A percentile compares a stretch with the other conserved stretches of the same genome.
Conservation (phyloP, 2,329 filamentous ascomycete species). For the Talaromyces sp. region DNA sequence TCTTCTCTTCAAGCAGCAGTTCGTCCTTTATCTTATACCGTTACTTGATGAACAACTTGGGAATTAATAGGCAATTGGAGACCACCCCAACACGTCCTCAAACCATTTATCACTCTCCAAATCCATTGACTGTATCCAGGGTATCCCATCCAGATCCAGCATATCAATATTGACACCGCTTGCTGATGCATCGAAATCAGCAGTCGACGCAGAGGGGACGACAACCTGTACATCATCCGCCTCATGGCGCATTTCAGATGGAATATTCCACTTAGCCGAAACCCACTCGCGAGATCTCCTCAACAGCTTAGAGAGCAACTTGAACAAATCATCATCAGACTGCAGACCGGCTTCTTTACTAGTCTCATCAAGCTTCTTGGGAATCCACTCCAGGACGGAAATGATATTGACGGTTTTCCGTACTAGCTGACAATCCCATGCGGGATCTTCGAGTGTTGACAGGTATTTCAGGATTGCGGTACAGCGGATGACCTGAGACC, state of each 20-base stretch:
- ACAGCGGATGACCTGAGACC: conserved; percentile 34
- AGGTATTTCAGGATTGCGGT: conserved; percentile 35
- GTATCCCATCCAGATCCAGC: conserved; percentile 25
- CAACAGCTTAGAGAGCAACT: conserved; percentile 24
- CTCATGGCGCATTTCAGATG: conserved; percentile 8
- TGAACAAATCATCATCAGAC: conserved; percentile 26
- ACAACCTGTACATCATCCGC: not conserved
- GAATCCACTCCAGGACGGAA: conserved; percentile 28
- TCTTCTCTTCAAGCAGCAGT: not conserved
- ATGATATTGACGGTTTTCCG: conserved; percentile 29
- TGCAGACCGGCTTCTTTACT: conserved; percentile 26
- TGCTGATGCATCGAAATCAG: not conserved
- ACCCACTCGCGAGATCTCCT: conserved; percentile 21
- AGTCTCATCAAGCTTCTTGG: conserved; percentile 24
- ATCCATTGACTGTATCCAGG: conserved; percentile 28
- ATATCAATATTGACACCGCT: conserved; percentile 12
- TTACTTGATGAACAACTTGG: not conserved
- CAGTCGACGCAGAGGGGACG: not conserved
- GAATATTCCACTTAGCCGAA: conserved; percentile 17
- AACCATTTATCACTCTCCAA: conserved; percentile 23
- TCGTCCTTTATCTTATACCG: not conserved
- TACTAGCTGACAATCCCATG: conserved; percentile 36
- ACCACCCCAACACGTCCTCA: conserved; percentile 11
- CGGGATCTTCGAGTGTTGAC: conserved; percentile 33
- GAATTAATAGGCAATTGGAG: not conserved